A percentile compares a stretch with the other conserved stretches of the same genome.
Evolutionary conservation across 495 filamentous ascomycete species (phyloP).

Genomic region (Evernia prunastri): DNA sequence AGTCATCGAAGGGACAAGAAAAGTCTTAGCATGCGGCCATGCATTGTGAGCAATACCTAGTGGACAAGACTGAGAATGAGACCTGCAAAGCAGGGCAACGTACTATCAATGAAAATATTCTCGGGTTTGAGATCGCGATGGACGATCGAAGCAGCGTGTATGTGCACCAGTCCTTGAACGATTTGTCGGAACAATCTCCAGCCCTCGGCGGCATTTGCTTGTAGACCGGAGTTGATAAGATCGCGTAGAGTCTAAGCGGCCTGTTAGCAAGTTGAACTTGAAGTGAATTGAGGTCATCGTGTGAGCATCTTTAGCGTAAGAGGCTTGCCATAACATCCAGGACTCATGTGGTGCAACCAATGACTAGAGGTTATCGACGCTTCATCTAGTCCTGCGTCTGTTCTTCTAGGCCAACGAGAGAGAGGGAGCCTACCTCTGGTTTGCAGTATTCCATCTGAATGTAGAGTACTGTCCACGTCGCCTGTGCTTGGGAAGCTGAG

Average conservation of each 20-base stretch:
- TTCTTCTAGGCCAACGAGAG: neutral
- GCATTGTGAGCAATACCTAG: neutral
- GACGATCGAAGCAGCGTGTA: conserved; percentile 86
- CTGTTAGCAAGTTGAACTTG: neutral
- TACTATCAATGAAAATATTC: conserved; percentile 85
- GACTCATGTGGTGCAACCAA: neutral
- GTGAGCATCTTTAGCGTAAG: neutral
- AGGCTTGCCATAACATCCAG: neutral
- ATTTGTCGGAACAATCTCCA: conserved; percentile 93
- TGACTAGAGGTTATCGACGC: neutral
- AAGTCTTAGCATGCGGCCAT: neutral
- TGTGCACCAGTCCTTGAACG: conserved; percentile 82
- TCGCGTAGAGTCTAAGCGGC: conserved; percentile 69
- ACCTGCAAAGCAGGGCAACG: neutral
- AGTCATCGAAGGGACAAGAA: neutral
- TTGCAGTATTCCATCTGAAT: conserved; percentile 98
- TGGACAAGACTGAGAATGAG: neutral
- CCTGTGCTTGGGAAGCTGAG: conserved; percentile 28
- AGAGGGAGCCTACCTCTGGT: conserved; percentile 56
- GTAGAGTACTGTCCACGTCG: conserved; percentile 54
- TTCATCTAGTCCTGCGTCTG: neutral
- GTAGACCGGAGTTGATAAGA: conserved; percentile 71
- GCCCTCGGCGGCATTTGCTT: conserved; percentile 62
- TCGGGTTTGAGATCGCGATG: conserved; percentile 98
- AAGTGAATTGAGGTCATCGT: neutral